Conservation (phyloP, 164 flowering plant species). For the Taxillus chinensis region DNA sequence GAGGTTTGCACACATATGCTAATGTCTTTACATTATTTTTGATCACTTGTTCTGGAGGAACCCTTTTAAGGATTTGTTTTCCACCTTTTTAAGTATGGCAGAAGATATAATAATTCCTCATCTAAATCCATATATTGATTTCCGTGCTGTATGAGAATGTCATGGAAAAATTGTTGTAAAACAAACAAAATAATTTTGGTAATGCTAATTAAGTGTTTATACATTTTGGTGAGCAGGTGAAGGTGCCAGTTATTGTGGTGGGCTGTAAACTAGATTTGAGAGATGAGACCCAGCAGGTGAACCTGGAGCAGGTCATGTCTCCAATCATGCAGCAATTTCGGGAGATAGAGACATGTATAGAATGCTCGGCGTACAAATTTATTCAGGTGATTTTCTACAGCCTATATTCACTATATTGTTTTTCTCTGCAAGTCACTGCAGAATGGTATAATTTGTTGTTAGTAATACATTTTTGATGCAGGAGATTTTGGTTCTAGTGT, state of each 20-base stretch:
- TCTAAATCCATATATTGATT: too few species aligned
- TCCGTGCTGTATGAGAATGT: too few species aligned
- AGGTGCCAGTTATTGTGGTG: slow-evolving; percentile 42
- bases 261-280: slow-evolving; percentile 19
- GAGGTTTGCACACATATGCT: background rate
- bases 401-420: background rate
- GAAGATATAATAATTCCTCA: too few species aligned
- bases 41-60: too few species aligned
- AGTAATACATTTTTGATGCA: too few species aligned
- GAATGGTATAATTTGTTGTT: too few species aligned
- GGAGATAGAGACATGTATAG: slow-evolving; percentile 7
- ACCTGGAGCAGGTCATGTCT: slow-evolving; percentile 5
- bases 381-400: slow-evolving; percentile 1
- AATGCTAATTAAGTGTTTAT: too few species aligned
- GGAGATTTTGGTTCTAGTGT: too few species aligned
- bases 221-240: slow-evolving; percentile 22
- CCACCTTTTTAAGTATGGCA: too few species aligned
- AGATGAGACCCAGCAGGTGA: slow-evolving; percentile 4
- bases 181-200: background rate
- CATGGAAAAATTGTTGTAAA: too few species aligned
- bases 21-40: background rate
- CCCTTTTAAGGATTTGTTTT: too few species aligned
- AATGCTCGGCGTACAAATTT: background rate
- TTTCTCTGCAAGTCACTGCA: too few species aligned
- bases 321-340: slow-evolving; percentile 7